Base-by-base conservation (phyloP, 805 yeast genomes). In the Ogataea zsoltii region DNA sequence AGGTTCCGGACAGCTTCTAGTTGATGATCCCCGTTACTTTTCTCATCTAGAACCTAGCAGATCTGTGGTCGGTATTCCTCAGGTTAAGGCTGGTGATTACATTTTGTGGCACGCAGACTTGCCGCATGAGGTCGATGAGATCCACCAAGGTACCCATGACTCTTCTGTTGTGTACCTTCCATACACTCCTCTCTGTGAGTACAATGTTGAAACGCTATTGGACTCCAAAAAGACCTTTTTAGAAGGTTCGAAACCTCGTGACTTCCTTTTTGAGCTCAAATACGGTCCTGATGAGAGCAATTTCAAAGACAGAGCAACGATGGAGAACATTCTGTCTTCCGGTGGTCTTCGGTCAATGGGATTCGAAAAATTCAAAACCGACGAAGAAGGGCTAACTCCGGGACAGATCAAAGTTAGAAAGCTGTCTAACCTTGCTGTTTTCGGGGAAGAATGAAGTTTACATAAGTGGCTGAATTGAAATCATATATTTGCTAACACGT, bases 31-130 rank as follows among this genome's bases (percentile, higher is more conserved):
- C 0, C 30, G 13, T 5, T 23, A 39, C 28, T 70, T 68, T 47
- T 74, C 75, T 1, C 73, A 69, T 33, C 53, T 72, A 23, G 40
- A 61, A 11, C 66, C 61, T n/a, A 45, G 48, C 1, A 48, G 54
- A 13, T 48, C 65, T 2, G 66, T 72, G 60, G 61, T 63, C 7
- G 51, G 64, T 0, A 55, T 71, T 29, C 76, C 76, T 6, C 53
- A 58, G 13, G 72, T 71, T 13, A 38, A 62, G 30, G 63, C 72
- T 10, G 76, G 76, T 5, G 75, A 71, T 50, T 67, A 58, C 48
- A 72, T 72, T 1, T 66, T 67, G 37, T 72, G 76, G 76, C 77
- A 73, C 44, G 62, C 69, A 42, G 77, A 72, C 48, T 41, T 63
- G 19, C 61, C 66, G 13, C 77, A 73, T 48, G 68, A 69, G 26